These are phyloP conservation scores for Collybiopsis confluens DNA, from an alignment of 768 basidiomycete genomes.

Conservation along the genomic window DNA sequence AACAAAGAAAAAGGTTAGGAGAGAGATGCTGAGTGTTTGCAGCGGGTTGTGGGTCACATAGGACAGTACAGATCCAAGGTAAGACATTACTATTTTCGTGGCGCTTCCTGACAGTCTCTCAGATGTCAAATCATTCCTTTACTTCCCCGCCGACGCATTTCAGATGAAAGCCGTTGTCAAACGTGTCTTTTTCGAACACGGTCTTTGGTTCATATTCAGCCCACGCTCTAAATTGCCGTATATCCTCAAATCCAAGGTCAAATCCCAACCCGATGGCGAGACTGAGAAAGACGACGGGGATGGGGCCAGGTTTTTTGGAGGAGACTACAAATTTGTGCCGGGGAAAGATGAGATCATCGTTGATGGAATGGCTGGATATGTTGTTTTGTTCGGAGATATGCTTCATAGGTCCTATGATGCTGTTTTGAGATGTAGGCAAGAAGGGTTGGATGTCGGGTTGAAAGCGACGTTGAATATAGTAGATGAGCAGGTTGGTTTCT, in stretches of 20 bases:
- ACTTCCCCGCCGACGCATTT: conserved; percentile 82
- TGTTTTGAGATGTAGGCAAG: conserved; percentile 64
- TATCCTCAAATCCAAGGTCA: conserved; percentile 60
- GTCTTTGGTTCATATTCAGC: conserved; percentile 83
- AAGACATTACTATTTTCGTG: no score
- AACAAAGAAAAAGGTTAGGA: not conserved
- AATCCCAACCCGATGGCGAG: no score
- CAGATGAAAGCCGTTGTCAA: conserved; percentile 83
- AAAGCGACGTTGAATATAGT: no score
- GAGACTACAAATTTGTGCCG: no score
- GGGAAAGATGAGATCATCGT: conserved; percentile 81
- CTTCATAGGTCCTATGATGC: conserved; percentile 82
- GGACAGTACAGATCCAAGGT: not conserved
- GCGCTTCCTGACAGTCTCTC: conserved; percentile 81
- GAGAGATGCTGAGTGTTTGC: not conserved
- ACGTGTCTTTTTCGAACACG: no score
- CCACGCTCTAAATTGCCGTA: conserved; percentile 88
- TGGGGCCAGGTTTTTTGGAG: conserved; percentile 62
- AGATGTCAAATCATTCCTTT: conserved; percentile 74
- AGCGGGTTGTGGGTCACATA: not conserved
- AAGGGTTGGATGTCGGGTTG: conserved; percentile 77
- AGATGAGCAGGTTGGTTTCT: conserved; percentile 63
- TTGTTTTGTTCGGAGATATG: conserved; percentile 89
- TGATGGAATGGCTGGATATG: conserved; percentile 77
- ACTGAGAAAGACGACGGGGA: no score